Evolutionary conservation across 2,329 filamentous ascomycete genomes (phyloP).

Genomic region (Lachnellula cervina): DNA sequence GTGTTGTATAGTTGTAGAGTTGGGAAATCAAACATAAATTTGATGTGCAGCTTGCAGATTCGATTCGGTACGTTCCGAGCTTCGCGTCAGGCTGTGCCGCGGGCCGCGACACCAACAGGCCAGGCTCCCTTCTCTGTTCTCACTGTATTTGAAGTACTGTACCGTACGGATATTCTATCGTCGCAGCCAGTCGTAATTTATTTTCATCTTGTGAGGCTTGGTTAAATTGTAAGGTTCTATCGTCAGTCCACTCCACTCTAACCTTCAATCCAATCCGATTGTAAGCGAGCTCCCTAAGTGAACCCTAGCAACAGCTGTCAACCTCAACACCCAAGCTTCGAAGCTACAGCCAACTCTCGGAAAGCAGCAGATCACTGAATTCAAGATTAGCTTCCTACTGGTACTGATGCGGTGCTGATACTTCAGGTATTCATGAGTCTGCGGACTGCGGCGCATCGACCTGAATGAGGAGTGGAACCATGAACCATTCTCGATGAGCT

Average conservation of each 20-base stretch:
- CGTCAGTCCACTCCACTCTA: no score
- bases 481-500: constrained; percentile 59
- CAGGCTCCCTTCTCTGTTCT: not conserved
- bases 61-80: not conserved
- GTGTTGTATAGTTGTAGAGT: constrained; percentile 1
- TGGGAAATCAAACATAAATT: constrained; percentile 1
- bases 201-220: not conserved
- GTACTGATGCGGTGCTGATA: constrained; percentile 20
- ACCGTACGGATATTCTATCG: not conserved
- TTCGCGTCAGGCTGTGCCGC: constrained; percentile 7
- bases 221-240: not conserved
- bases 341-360: constrained; percentile 3
- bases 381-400: not conserved
- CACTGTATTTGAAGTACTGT: not conserved
- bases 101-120: constrained; percentile 8
- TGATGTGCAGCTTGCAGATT: constrained; percentile 1
- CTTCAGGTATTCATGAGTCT: constrained; percentile 15
- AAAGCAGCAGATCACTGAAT: not conserved
- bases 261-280: not conserved
- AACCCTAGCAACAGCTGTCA: not conserved
- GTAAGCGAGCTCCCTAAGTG: constrained; percentile 11
- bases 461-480: constrained; percentile 22
- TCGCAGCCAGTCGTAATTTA: not conserved
- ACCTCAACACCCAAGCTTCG: not conserved
- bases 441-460: constrained; percentile 27